Evolutionary conservation across 2,329 filamentous ascomycete species (phyloP), one percentile per base, ranked within the genome.

Genomic region (Peltaster fructicola): DNA sequence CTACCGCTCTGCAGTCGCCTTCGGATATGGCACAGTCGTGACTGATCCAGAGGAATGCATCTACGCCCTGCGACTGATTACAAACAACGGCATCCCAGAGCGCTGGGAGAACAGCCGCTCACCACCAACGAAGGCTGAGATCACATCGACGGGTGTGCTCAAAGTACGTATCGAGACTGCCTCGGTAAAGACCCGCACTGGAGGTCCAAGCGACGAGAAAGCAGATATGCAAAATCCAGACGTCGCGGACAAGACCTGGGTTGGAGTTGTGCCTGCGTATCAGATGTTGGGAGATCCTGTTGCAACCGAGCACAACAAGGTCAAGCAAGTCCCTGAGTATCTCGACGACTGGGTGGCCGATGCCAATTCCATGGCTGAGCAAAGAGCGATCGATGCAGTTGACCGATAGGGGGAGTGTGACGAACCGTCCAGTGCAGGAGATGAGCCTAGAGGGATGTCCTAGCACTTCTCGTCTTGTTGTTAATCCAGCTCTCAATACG

Each of bases 1-100:
- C 57, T 91, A 88, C 55, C 77, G 79, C 33, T 80, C 73, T 18
- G 77, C 76, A 7, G 57, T 81, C 6, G 59, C 88, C 8, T 81
- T 85, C 42, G 82, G 81, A 1, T 66, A 72, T 45, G 81, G 74
- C 1, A 58, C 52, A 6, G 50, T 74, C 2, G 76, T 91, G 5
- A 65, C 67, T 2, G 67, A 75, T 4, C 74, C 85, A 5, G 65
- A 61, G 3, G 81, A 91, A 55, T 78, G 78, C 44, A 45, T 78
- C 4, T 88, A 67, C 53, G 80, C 79, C 6, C 75, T 91, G 69
- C 54, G 72, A 38, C 56, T 77, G 29, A 74, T 91, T 45, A 90
- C 80, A 2, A 64, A 91, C 47, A 61, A 64, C 17, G 68, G 85
- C 8, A 62, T 85, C 2, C 61, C 69, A 0, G 57, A 60, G 8